Percentiles rank a stretch among this genome's conserved stretches.
Conservation (phyloP, 73 alveolate species). For the Tetrahymena elliotti region DNA sequence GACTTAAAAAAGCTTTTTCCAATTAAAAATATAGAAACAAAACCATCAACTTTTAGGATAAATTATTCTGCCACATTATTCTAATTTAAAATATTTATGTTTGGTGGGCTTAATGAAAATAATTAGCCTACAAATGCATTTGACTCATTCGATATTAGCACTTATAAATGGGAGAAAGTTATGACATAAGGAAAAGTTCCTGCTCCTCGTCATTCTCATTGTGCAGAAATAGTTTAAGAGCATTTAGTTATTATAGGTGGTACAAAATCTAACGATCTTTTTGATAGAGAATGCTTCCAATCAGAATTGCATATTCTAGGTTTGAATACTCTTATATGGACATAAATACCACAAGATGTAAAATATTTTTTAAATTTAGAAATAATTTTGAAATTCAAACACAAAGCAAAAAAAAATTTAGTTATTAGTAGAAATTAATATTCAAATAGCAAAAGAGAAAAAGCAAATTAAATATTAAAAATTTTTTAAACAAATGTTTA, state of each 20-base stretch:
- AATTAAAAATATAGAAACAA: background rate
- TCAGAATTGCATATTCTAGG: background rate
- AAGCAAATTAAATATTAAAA: background rate
- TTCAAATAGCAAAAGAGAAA: background rate
- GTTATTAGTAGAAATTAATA: background rate
- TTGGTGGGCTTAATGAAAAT: background rate
- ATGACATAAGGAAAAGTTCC: background rate
- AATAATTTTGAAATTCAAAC: no score
- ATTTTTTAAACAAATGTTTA: background rate
- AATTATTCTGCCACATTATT: background rate
- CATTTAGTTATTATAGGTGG: background rate
- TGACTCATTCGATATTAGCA: background rate
- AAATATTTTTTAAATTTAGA: background rate
- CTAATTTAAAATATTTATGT: background rate
- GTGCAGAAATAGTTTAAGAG: background rate
- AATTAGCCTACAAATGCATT: background rate
- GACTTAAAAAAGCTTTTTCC: background rate
- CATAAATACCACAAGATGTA: background rate
- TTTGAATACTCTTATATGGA: background rate
- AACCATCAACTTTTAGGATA: background rate
- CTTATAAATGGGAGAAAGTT: background rate
- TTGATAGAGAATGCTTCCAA: background rate
- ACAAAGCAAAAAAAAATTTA: background rate
- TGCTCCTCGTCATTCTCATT: background rate
- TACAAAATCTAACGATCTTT: background rate